Percentiles rank a stretch among this genome's conserved stretches.
These are phyloP conservation scores for Prunus mira DNA, from an alignment of 306 rosid species.

Conservation along the genomic window DNA sequence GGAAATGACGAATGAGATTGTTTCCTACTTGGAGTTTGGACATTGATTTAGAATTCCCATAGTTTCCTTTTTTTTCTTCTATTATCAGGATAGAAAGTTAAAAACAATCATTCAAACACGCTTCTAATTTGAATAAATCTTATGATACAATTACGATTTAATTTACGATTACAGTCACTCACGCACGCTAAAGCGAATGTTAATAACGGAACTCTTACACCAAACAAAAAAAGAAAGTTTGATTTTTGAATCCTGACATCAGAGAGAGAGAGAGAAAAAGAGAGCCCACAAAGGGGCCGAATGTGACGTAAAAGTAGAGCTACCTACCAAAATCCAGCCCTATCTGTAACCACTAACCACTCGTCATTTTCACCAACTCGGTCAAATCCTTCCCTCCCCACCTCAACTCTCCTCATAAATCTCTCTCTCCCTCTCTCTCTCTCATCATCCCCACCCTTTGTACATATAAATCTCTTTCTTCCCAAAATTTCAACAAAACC, in stretches of 20 bases:
- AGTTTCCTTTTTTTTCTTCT: no score
- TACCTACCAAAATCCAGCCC: conserved; percentile 45
- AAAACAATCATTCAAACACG: no score
- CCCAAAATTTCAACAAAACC: background rate
- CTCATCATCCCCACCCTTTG: background rate
- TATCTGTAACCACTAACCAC: conserved; percentile 45
- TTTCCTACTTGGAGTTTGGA: background rate
- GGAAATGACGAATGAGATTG: background rate
- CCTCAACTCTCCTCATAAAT: background rate
- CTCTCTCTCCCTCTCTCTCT: background rate
- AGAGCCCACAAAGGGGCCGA: conserved; percentile 25
- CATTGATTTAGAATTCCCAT: background rate
- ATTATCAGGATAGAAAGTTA: no score
- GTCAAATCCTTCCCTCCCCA: conserved; percentile 35
- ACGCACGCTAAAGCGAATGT: no score
- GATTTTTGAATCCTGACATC: no score
- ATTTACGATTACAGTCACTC: no score
- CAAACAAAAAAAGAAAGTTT: no score
- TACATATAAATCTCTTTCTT: conserved; percentile 2
- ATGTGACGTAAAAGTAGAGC: conserved; percentile 42
- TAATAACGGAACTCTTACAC: no score
- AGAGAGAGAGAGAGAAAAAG: background rate
- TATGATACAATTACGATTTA: no score
- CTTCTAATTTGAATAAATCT: fast-evolving
- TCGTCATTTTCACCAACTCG: conserved; percentile 46